Percentiles rank a stretch among this genome's conserved stretches.
These are phyloP conservation scores for Pythium insidiosum DNA, from an alignment of 352 stramenopile genomes.

Conservation along the genomic window DNA sequence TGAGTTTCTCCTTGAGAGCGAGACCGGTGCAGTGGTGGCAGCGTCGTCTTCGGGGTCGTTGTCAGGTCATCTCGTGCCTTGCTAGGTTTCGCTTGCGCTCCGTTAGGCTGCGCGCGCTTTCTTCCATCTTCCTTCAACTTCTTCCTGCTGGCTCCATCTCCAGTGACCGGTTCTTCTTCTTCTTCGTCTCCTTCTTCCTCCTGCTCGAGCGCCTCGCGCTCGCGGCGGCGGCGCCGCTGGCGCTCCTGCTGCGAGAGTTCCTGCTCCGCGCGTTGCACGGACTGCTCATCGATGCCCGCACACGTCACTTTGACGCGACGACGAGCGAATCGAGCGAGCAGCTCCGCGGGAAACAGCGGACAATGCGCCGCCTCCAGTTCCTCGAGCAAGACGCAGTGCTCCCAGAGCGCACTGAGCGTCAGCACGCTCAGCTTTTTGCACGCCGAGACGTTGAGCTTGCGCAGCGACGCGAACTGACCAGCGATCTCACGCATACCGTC, in stretches of 20 bases:
- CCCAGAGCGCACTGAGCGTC: constrained; percentile 39
- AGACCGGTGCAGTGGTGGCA: no score
- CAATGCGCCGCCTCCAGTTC: constrained; percentile 80
- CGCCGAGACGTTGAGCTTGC: constrained; percentile 56
- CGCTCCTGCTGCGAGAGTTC: no score
- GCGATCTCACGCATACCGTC: constrained; percentile 73
- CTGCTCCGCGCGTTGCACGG: no score
- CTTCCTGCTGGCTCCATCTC: neutral
- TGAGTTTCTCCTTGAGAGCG: no score
- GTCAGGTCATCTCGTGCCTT: constrained; percentile 5
- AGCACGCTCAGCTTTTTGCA: constrained; percentile 76
- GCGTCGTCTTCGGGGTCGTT: no score
- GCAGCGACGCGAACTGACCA: constrained; percentile 60
- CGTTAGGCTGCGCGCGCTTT: constrained; percentile 5
- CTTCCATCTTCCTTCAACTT: neutral
- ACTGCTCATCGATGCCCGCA: constrained; percentile 33
- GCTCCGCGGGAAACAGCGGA: constrained; percentile 37
- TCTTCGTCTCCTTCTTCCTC: neutral
- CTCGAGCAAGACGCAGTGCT: constrained; percentile 49
- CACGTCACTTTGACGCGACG: constrained; percentile 43
- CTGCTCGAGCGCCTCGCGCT: no score
- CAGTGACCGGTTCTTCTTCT: neutral
- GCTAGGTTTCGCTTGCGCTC: constrained; percentile 9
- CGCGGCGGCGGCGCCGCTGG: no score
- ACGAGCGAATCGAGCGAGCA: constrained; percentile 50